Evolutionary conservation across 2,329 filamentous ascomycete genomes (phyloP).

Genomic region (Hysterium pulicare): DNA sequence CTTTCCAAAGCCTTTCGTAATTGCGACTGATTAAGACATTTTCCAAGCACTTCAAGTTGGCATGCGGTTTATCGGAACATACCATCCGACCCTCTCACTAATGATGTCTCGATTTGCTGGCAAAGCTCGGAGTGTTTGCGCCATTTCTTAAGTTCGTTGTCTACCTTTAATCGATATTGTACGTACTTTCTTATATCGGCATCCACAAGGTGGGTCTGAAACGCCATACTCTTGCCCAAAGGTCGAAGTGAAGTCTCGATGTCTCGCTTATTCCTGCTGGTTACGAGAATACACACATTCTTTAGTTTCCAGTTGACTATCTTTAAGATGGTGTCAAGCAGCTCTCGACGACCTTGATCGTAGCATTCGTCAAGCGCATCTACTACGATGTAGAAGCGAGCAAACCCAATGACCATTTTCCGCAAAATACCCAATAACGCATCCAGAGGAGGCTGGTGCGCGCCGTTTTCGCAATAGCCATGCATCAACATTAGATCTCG

Average conservation of each 20-base stretch:
- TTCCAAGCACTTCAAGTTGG: slow-evolving; percentile 19
- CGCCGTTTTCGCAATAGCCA: slow-evolving; percentile 18
- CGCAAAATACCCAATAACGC: slow-evolving; percentile 17
- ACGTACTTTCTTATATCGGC: slow-evolving; percentile 27
- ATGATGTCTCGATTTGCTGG: slow-evolving; percentile 27
- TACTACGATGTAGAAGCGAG: slow-evolving; percentile 17
- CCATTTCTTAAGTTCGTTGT: slow-evolving; percentile 24
- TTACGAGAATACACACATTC: slow-evolving; percentile 23
- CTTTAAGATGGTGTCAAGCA: slow-evolving; percentile 19
- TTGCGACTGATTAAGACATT: slow-evolving; percentile 16
- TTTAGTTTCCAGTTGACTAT: slow-evolving; percentile 19
- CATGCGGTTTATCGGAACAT: slow-evolving; percentile 30
- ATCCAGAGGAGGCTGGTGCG: slow-evolving; percentile 18
- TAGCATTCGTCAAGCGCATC: slow-evolving; percentile 30
- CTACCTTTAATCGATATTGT: slow-evolving; percentile 32
- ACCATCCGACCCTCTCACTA: slow-evolving; percentile 22
- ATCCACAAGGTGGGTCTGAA: slow-evolving; percentile 24
- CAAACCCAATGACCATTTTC: slow-evolving; percentile 23
- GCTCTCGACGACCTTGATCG: slow-evolving; percentile 15
- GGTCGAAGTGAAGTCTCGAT: slow-evolving; percentile 20
- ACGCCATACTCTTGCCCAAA: slow-evolving; percentile 14
- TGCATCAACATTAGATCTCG: slow-evolving; percentile 22
- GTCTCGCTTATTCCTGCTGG: slow-evolving; percentile 26
- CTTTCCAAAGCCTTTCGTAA: slow-evolving; percentile 17
- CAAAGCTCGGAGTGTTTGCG: slow-evolving; percentile 18